Evolutionary conservation across 176 grass and related monocot species (phyloP).

Genomic region (Paspalum notatum): DNA sequence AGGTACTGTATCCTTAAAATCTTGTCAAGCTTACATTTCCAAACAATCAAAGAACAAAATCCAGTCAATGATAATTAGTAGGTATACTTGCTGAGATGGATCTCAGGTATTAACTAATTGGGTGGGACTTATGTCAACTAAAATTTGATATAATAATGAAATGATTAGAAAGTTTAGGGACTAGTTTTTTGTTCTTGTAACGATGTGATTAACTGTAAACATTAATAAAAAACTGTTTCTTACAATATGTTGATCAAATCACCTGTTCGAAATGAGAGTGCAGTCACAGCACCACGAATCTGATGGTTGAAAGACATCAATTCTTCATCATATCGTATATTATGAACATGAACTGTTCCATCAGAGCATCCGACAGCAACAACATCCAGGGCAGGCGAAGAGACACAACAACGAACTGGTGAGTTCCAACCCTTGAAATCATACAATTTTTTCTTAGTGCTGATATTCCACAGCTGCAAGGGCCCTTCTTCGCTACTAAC

Average conservation of each 20-base stretch:
- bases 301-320: conserved; percentile 89
- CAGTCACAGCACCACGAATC: conserved; percentile 86
- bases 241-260: conserved; percentile 19
- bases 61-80: not conserved
- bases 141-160: conserved; percentile 4
- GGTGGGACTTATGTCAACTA: not conserved
- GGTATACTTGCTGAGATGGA: conserved; percentile 3
- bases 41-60: conserved; percentile 4
- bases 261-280: conserved; percentile 98
- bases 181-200: not conserved
- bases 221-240: not conserved
- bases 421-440: conserved; percentile 93
- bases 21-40: not conserved
- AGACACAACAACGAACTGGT: conserved; percentile 75
- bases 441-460: conserved; percentile 76
- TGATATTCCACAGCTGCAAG: conserved; percentile 93
- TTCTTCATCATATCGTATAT: conserved; percentile 79
- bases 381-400: conserved; percentile 90
- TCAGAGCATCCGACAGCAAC: conserved; percentile 85
- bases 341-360: conserved; percentile 90
- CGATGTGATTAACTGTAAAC: conserved; percentile 1
- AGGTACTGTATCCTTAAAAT: not conserved
- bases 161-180: not conserved
- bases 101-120: conserved; percentile 8
- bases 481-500: conserved; percentile 89